A percentile compares a stretch with the other conserved stretches of the same genome.
phyloP scores from a whole-genome alignment of 2,329 filamentous ascomycete genomes.

The Penicillium sp. region DNA sequence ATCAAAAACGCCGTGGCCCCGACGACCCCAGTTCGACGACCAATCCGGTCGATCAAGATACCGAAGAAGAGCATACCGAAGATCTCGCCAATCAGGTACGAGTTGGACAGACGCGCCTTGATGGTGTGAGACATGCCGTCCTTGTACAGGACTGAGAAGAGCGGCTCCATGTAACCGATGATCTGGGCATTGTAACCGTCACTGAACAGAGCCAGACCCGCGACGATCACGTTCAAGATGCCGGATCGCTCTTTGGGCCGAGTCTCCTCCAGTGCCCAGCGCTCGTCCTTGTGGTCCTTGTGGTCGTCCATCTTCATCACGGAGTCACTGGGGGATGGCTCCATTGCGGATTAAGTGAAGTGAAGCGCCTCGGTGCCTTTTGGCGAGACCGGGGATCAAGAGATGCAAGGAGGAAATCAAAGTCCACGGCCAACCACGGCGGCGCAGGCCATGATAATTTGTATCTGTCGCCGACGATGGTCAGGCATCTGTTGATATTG shows the following conservation, averaged over 20 bases:
- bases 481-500: not conserved
- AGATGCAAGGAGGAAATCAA: not conserved
- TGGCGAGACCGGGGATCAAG: not conserved
- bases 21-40: constrained; percentile 53
- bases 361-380: no score
- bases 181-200: constrained; percentile 45
- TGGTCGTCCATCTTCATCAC: constrained; percentile 12
- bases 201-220: constrained; percentile 42
- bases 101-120: constrained; percentile 57
- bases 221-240: constrained; percentile 38
- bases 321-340: constrained; percentile 16
- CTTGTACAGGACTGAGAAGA: constrained; percentile 38
- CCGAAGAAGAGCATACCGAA: constrained; percentile 60
- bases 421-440: not conserved
- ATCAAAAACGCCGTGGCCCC: constrained; percentile 52
- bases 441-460: not conserved
- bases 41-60: constrained; percentile 52
- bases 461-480: not conserved
- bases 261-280: constrained; percentile 11
- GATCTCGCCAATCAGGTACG: constrained; percentile 59
- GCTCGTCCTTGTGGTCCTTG: constrained; percentile 7
- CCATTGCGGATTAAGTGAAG: not conserved
- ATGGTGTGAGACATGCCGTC: constrained; percentile 40
- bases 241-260: constrained; percentile 22
- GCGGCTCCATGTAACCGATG: constrained; percentile 41